Evolutionary conservation across 805 yeast genomes (phyloP), one percentile per base, ranked within the genome.

Genomic region (Saccharomycopsis selenospora): DNA sequence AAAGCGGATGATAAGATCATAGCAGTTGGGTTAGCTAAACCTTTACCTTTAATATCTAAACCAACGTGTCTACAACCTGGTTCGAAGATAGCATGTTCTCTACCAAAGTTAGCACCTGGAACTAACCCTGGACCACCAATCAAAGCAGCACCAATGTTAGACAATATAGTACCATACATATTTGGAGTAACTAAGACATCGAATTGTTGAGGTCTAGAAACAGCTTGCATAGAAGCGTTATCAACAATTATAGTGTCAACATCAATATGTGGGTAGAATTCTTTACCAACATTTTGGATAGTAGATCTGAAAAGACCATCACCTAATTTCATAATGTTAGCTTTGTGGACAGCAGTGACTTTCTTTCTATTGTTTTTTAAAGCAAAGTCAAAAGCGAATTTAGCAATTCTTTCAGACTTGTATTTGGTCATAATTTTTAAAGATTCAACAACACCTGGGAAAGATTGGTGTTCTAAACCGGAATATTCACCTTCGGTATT

Each of bases 11-110:
- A 87, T 63, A 93, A 76, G 62, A 91, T 85, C 91, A 91, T 85
- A 59, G 96, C 98, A 54, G 97, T 87, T 67, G 99, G 99, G 81
- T 91, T 91, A 57, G 98, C 98, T 56, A 87, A 77, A 76, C 88
- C 85, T 71, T 86, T 79, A 65, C 95, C 97, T 76, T 86, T 77
- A 68, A 93, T 86, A 70, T 91, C 97, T 61, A 91, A 77, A 71
- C 98, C 98, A 63, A 90, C 98, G 75, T 90, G 98, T 79, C 99
- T 86, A 74, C 97, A 90, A 72, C 98, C 99, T 62, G 99, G 98
- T 77, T 91, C 99, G 70, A 93, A 91, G 54, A 91, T 95, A 49
- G 98, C 98, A 68, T 84, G 83, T 62, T 91, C 97, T 70, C 95
- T 84, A 71, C 99, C 99, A 59, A 86, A 90, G 77, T 89, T 88